Percentiles rank a stretch among this genome's conserved stretches.
phyloP scores from a whole-genome alignment of 495 filamentous ascomycete species.

The Cairneyella variabilis region DNA sequence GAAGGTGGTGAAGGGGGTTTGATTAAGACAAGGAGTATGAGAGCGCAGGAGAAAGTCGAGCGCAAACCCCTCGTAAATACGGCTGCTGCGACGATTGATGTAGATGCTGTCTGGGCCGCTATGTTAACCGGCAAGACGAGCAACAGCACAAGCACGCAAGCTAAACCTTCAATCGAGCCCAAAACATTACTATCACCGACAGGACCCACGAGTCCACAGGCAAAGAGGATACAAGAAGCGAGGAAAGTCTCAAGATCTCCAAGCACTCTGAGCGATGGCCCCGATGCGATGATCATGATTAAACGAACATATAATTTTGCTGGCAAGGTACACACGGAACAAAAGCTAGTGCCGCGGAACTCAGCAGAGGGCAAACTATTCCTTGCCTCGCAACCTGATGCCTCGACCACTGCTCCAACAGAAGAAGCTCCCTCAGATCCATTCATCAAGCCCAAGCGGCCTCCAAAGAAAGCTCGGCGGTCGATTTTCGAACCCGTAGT shows the following conservation, averaged over 20 bases:
- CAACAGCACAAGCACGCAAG: constrained; percentile 21
- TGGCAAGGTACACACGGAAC: constrained; percentile 77
- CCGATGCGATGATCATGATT: constrained; percentile 66
- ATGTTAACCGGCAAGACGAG: constrained; percentile 50
- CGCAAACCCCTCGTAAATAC: constrained; percentile 53
- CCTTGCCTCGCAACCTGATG: constrained; percentile 45
- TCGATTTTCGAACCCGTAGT: constrained; percentile 79
- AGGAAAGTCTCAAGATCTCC: constrained; percentile 2
- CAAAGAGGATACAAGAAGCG: constrained; percentile 4
- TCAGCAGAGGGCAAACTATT: constrained; percentile 81
- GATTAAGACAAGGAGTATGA: constrained; percentile 76
- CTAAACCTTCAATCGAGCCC: constrained; percentile 20
- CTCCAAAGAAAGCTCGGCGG: constrained; percentile 64
- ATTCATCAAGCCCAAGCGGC: constrained; percentile 46
- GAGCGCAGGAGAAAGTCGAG: constrained; percentile 53
- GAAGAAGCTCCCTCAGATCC: constrained; percentile 23
- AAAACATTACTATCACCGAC: constrained; percentile 1
- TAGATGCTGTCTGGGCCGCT: constrained; percentile 82
- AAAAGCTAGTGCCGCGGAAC: constrained; percentile 71
- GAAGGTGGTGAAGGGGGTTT: constrained; percentile 72
- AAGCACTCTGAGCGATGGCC: constrained; percentile 23
- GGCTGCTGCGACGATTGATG: constrained; percentile 75
- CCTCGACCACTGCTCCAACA: neutral
- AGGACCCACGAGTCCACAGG: neutral
- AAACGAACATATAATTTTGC: constrained; percentile 89